These are phyloP conservation scores for Vitis labrusca DNA, from an alignment of 164 flowering plant species.

Conservation along the genomic window DNA sequence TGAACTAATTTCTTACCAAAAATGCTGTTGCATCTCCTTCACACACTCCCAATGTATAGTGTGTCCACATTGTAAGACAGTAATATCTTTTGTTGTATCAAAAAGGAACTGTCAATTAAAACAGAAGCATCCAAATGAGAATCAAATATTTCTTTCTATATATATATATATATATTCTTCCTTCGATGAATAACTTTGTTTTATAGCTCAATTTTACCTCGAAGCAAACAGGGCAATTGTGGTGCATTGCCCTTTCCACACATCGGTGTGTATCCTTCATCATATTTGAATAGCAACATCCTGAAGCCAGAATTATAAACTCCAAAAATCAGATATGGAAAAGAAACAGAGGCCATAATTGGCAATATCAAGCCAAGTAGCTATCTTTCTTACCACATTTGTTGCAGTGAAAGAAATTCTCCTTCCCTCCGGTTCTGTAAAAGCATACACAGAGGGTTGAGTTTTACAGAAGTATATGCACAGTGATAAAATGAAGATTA, in stretches of 20 bases:
- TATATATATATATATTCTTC: not conserved
- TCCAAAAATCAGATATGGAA: not conserved
- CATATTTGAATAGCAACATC: conserved; percentile 67
- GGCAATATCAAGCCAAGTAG: not conserved
- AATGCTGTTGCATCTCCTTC: conserved; percentile 69
- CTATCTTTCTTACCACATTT: conserved; percentile 58
- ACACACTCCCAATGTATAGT: conserved; percentile 82
- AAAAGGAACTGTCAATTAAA: conserved; percentile 66
- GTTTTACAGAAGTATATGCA: too few species aligned
- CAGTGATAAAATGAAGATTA: too few species aligned
- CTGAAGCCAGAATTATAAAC: conserved; percentile 25
- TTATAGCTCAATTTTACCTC: conserved; percentile 48
- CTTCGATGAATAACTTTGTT: not conserved
- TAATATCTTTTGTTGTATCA: conserved; percentile 67
- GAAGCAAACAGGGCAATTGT: conserved; percentile 86
- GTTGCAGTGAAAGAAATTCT: conserved; percentile 81
- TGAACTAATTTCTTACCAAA: conserved; percentile 40
- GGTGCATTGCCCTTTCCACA: conserved; percentile 90
- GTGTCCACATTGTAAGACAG: conserved; percentile 78
- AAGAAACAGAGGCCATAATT: not conserved
- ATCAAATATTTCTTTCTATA: not conserved
- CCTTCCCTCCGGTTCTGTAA: conserved; percentile 54
- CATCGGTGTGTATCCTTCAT: conserved; percentile 68
- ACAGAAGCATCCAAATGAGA: not conserved
- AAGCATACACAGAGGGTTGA: too few species aligned